Evolutionary conservation across 768 basidiomycete genomes (phyloP), one percentile per base, ranked within the genome.

Genomic region (Auriscalpium vulgare): DNA sequence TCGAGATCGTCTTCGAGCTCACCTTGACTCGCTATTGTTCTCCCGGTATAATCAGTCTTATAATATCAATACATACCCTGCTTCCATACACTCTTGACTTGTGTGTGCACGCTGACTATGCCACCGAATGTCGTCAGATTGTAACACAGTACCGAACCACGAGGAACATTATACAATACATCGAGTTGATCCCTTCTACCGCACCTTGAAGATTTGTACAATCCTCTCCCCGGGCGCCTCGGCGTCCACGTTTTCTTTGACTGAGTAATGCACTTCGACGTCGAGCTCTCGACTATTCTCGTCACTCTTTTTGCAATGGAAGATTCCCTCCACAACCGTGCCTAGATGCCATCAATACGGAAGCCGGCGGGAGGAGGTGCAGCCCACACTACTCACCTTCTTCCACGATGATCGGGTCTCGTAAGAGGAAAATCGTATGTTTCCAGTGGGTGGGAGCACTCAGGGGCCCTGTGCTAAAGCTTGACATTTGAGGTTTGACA

Each of bases 371-470:
- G 19, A 36, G 37, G 9, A 4, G 36, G 11, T 19, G 19, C 37
- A 23, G 29, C 37, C 11, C 14, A 47, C n/a, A 35, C 45, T 44
- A 70, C 81, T 14, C 43, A 87, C 91, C 91, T 74, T 89, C 84
- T 4, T 80, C 77, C 1, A 89, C 83, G n/a, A 69, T 65, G 52
- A 97, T 80, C 0, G 91, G 88, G 54, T 93, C 83, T 47, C 80
- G 75, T 56, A 99, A 75, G 62, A 98, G 69, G 71, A 99, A 97
- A 2, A 92, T 63, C 0, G 95, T 93, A 67, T 99, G 95, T 67
- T 93, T 94, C 95, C 95, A 98, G 68, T 99, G 95, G 29, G 95
- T 98, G 10, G 91, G 83, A 21, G 82, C 81, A 56, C 90, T 94
- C 63, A 73, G 73, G 10, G 95, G 94, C 0, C 95, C 91, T 0